Percentiles rank a stretch among this genome's conserved stretches.
These are phyloP conservation scores for Fusarium cicatricum DNA, from an alignment of 2,329 filamentous ascomycete species.

Conservation along the genomic window DNA sequence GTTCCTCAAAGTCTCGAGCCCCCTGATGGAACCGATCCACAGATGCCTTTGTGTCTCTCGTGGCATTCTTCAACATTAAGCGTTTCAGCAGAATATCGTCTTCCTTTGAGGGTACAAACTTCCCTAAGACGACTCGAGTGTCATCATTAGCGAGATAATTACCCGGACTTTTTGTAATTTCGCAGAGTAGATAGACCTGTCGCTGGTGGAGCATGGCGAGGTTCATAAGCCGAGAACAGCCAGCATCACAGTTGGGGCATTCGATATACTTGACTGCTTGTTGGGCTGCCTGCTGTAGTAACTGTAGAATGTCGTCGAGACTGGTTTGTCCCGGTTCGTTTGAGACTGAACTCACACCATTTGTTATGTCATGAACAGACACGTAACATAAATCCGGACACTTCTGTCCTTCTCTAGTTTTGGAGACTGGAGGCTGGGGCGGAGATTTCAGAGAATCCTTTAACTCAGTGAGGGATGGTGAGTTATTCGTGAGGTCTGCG, in stretches of 20 bases:
- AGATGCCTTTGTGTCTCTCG: not conserved
- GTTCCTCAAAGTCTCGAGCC: constrained; percentile 1
- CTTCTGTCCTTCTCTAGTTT: not conserved
- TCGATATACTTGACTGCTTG: constrained; percentile 1
- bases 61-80: constrained; percentile 2
- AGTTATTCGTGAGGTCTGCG: not conserved
- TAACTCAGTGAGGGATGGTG: constrained; percentile 5
- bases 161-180: not conserved
- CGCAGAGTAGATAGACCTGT: not conserved
- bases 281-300: not conserved
- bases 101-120: not conserved
- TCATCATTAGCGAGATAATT: not conserved
- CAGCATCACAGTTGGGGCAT: constrained; percentile 8
- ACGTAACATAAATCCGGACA: constrained; percentile 2
- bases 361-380: constrained; percentile 3
- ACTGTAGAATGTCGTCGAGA: not conserved
- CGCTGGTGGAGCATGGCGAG: constrained; percentile 18
- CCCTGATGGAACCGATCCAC: not conserved
- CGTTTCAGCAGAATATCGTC: constrained; percentile 11
- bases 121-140: not conserved
- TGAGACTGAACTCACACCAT: not conserved
- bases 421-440: not conserved
- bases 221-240: constrained; percentile 7
- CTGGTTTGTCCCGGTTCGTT: not conserved
- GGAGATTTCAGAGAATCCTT: constrained; percentile 1